Evolutionary conservation across 495 filamentous ascomycete species (phyloP).

Genomic region (Penicillium arizonense): DNA sequence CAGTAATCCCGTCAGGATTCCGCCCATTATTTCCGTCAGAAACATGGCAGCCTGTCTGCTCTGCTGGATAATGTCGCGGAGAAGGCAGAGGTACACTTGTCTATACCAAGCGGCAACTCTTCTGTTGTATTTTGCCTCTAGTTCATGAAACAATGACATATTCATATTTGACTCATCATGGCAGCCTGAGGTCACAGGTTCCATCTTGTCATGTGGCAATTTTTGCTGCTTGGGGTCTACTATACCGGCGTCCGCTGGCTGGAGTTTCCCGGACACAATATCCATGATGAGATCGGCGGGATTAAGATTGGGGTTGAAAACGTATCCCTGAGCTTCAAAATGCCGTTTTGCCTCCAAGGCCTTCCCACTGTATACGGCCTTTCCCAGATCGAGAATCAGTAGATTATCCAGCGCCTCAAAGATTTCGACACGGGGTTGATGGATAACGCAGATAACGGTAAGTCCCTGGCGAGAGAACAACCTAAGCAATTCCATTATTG

Average conservation of each 20-base stretch:
- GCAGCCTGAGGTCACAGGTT: not conserved
- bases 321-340: conserved; percentile 72
- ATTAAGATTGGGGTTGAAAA: conserved; percentile 19
- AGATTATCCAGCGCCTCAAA: conserved; percentile 78
- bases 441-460: conserved; percentile 71
- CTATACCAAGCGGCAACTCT: conserved; percentile 21
- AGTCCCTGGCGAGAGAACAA: conserved; percentile 67
- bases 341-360: conserved; percentile 60
- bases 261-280: conserved; percentile 24
- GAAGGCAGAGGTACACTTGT: conserved; percentile 49
- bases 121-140: conserved; percentile 12
- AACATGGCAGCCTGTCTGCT: conserved; percentile 45
- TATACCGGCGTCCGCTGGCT: not conserved
- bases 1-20: conserved; percentile 48
- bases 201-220: not conserved
- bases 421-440: conserved; percentile 74
- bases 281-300: conserved; percentile 21
- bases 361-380: conserved; percentile 70
- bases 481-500: conserved; percentile 58
- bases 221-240: too few species aligned
- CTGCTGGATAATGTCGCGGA: conserved; percentile 53
- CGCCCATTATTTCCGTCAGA: conserved; percentile 52
- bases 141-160: conserved; percentile 46
- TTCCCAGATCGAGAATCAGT: conserved; percentile 66
- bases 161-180: conserved; percentile 53